Evolutionary conservation across 192 early-diverging fungal genomes (phyloP), one percentile per base, ranked within the genome.

Genomic region (Backusella westeae): DNA sequence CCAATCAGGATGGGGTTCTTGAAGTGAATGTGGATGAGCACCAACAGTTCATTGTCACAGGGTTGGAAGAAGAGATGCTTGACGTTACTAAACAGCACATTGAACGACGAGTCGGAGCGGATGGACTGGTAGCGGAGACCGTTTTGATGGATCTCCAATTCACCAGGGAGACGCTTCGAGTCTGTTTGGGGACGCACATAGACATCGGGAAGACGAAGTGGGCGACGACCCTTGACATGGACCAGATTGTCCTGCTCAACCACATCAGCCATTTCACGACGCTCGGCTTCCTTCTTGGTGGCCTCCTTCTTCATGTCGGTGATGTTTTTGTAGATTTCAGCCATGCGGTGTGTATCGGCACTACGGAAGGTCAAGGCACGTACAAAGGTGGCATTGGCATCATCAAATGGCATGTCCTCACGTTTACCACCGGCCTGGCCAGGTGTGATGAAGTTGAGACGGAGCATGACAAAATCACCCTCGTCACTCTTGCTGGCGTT

Each of bases 41-140:
- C 97, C 78, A 98, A 89, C 53, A 99, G 84, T 83, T 99, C 98
- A 72, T 93, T 88, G 77, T 99, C 98, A 84, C 97, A 99, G 29
- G 97, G 96, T 81, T 99, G 98, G 87, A 97, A 99, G 82, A 98
- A 95, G 67, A 99, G 75, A 79, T 99, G 98, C 77, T 95, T 93
- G 77, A 99, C 93, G 82, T 99, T 99, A 86, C 93, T 95, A 80
- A 99, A 99, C 73, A 99, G 82, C 38, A 99, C 89, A 83, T 98
- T 91, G 67, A 97, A 90, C n/a, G 89, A 89, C 46, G 94, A 88
- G 69, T 95, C 93, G 52, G 84, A 86, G 75, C 92, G 91, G 6
- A 95, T 83, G 32, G 94, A 90, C 77, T 94, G 90, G 81, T 95
- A 99, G 72, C 97, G 91, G 71, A 99, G 81, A 78, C 98, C 98